phyloP scores from a whole-genome alignment of 2,329 filamentous ascomycete species.

The Fusarium sp. region DNA sequence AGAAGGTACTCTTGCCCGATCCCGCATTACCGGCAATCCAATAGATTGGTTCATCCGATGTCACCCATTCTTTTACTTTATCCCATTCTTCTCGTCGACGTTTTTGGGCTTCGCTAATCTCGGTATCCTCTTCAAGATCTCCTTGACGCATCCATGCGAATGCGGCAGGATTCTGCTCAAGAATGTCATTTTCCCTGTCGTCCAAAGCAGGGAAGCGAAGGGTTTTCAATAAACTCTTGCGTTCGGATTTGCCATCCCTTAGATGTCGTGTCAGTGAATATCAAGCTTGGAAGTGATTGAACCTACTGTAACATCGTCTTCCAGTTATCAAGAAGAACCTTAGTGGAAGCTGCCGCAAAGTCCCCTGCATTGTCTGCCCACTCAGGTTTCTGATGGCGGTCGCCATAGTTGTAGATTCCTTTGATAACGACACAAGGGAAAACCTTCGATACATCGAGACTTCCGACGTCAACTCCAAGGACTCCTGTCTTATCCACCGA shows the following conservation, averaged over 20 bases:
- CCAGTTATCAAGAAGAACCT: constrained; percentile 13
- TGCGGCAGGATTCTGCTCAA: not conserved
- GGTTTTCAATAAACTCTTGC: not conserved
- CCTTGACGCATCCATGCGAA: not conserved
- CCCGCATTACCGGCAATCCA: constrained; percentile 12
- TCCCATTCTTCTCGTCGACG: not conserved
- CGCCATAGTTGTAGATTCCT: constrained; percentile 28
- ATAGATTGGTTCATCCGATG: not conserved
- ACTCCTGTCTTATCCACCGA: not conserved
- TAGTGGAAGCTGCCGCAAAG: not conserved
- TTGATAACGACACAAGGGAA: constrained; percentile 32
- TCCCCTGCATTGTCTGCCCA: constrained; percentile 15
- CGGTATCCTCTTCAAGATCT: not conserved
- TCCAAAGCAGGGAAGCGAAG: not conserved
- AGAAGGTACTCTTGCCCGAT: constrained; percentile 5
- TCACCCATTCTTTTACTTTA: not conserved
- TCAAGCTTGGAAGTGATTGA: not conserved
- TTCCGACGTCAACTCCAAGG: constrained; percentile 34
- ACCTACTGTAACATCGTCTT: not conserved
- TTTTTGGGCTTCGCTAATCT: not conserved
- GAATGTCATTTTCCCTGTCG: not conserved
- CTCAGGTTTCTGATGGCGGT: constrained; percentile 20
- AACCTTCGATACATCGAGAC: constrained; percentile 19
- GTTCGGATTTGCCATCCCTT: not conserved
- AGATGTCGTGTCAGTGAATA: not conserved